Evolutionary conservation across 1,284 basidiomycete genomes (phyloP).

Genomic region (Athelia sp.): DNA sequence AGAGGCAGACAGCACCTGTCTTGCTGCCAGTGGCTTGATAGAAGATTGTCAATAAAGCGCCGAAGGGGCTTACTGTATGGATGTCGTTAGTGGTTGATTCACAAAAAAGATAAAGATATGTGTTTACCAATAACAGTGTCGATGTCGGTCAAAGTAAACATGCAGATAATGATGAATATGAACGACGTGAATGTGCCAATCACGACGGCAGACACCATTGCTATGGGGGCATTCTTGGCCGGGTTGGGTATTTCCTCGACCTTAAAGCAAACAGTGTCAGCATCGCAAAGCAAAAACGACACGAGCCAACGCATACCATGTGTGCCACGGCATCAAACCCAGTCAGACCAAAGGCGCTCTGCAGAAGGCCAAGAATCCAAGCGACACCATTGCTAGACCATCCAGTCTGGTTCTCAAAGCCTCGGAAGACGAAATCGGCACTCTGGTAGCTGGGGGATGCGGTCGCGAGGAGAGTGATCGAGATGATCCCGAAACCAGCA

Average conservation of each 20-base stretch:
- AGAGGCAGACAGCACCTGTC: neutral
- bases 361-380: conserved; percentile 1
- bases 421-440: neutral
- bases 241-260: neutral
- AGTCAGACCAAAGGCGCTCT: neutral
- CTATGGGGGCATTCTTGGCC: neutral
- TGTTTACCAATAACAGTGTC: neutral
- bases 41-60: neutral
- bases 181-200: neutral
- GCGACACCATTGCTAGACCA: conserved; percentile 1
- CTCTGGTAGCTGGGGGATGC: neutral
- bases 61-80: neutral
- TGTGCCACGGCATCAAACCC: neutral
- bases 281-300: neutral
- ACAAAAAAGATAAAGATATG: too few species aligned
- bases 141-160: neutral
- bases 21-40: neutral
- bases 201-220: neutral
- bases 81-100: too few species aligned
- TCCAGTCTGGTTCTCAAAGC: neutral
- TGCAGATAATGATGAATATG: neutral
- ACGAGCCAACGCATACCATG: too few species aligned
- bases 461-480: neutral
- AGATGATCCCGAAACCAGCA: neutral
- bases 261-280: neutral